Evolutionary conservation across 805 yeast genomes (phyloP), one percentile per base, ranked within the genome.

Genomic region (Spathaspora sp.): DNA sequence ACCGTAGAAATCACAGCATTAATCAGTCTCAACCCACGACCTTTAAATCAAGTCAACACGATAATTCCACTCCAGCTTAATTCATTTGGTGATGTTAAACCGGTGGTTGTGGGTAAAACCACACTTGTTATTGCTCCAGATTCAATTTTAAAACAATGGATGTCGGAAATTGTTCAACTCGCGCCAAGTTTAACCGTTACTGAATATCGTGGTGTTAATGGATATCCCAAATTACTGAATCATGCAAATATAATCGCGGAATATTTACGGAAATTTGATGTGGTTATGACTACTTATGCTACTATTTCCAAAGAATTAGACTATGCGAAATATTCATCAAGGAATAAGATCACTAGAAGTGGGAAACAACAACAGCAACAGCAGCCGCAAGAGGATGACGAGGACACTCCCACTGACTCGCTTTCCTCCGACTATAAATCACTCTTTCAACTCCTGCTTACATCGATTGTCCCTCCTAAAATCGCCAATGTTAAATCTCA

Each of bases 91-190:
- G 68, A 76, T 26, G 67, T 75, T 5, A 73, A 83, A 47, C 52
- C 69, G 2, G 74, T 86, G 5, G 60, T 68, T 5, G 80, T 76
- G 53, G 72, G 86, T 0, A 85, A 83, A 55, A 81, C 97, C 0
- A 89, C 97, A 0, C 70, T 94, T 43, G 85, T 94, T 23, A 83
- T 94, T 3, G 87, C 96, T 17, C 99, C 99, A 0, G 86, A 83
- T 35, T 82, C 96, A 0, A 89, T 94, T 53, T 66, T 88, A 17
- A 75, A 80, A 29, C 99, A 94, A 64, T 94, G 99, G 99, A 74
- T 78, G 1, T 83, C 82, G 19, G 99, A 93, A 69, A 75, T 92
- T 6, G 59, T 63, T 4, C 71, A 70, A 26, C 60, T 79, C 5
- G 83, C 91, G 0, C 88, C 94, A 0, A 62, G 75, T 3, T 67